Evolutionary conservation across 805 yeast species (phyloP).

Genomic region (Wickerhamomyces mucosus): DNA sequence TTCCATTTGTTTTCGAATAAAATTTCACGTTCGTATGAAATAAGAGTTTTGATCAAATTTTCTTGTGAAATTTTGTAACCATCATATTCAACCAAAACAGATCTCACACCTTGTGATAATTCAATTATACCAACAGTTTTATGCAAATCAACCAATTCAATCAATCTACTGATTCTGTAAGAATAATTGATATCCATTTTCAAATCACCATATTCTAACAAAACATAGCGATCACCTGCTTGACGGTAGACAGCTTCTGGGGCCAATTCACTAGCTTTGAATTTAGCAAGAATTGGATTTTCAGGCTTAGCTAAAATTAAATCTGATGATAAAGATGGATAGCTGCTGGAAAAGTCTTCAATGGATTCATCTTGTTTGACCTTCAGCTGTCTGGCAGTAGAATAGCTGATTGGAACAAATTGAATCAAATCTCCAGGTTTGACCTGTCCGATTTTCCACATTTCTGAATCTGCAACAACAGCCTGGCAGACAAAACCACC

Average conservation of each 20-base stretch:
- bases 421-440: constrained; percentile 85
- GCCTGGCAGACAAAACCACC: constrained; percentile 98
- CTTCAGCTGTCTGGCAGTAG: constrained; percentile 58
- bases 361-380: constrained; percentile 48
- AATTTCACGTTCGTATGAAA: constrained; percentile 70
- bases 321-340: constrained; percentile 21
- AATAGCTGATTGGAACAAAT: constrained; percentile 70
- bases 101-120: constrained; percentile 96
- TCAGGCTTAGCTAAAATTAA: constrained; percentile 36
- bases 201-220: constrained; percentile 90
- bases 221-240: constrained; percentile 91
- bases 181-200: constrained; percentile 75
- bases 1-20: constrained; percentile 73
- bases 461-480: constrained; percentile 89
- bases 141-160: constrained; percentile 56
- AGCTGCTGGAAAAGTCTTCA: constrained; percentile 30
- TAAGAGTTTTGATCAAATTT: constrained; percentile 49
- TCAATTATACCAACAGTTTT: constrained; percentile 78
- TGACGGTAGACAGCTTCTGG: constrained; percentile 84
- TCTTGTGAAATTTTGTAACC: constrained; percentile 53
- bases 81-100: constrained; percentile 82
- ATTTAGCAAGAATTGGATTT: constrained; percentile 58
- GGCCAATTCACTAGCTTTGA: constrained; percentile 36
- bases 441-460: constrained; percentile 98
- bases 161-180: constrained; percentile 78